phyloP scores from a whole-genome alignment of 2,329 filamentous ascomycete species.

The Apiospora arundinis region DNA sequence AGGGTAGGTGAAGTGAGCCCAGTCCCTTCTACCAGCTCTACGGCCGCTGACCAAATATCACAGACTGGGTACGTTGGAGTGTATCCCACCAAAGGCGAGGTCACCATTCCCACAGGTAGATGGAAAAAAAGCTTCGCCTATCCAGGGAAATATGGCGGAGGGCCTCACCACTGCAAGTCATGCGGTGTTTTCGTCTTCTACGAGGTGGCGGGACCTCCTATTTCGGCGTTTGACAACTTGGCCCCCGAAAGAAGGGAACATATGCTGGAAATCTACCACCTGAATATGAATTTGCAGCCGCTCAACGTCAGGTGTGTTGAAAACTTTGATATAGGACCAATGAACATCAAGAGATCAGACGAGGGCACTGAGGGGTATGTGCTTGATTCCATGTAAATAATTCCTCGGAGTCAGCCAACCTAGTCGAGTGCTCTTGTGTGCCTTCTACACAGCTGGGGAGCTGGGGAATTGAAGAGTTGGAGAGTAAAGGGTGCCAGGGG shows the following conservation, averaged over 20 bases:
- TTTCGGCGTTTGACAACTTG: conserved; percentile 36
- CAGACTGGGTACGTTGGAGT: conserved; percentile 38
- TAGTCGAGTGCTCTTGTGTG: too few species aligned
- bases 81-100: conserved; percentile 38
- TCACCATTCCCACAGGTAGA: conserved; percentile 31
- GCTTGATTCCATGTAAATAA: conserved; percentile 23
- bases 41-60: neutral
- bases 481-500: too few species aligned
- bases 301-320: conserved; percentile 36
- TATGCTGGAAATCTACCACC: conserved; percentile 30
- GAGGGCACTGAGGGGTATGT: conserved; percentile 36
- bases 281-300: conserved; percentile 36
- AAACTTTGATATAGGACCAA: conserved; percentile 24
- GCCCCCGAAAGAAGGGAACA: conserved; percentile 33
- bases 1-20: conserved; percentile 30
- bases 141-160: conserved; percentile 31
- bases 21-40: neutral
- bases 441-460: too few species aligned
- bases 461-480: too few species aligned
- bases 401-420: neutral
- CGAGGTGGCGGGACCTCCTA: conserved; percentile 39
- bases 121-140: conserved; percentile 37
- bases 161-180: conserved; percentile 32
- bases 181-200: conserved; percentile 40
- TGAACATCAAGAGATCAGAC: conserved; percentile 30